Percentiles rank a stretch among this genome's conserved stretches.
These are phyloP conservation scores for Phylloporus scabripes DNA, from an alignment of 768 basidiomycete species.

Conservation along the genomic window DNA sequence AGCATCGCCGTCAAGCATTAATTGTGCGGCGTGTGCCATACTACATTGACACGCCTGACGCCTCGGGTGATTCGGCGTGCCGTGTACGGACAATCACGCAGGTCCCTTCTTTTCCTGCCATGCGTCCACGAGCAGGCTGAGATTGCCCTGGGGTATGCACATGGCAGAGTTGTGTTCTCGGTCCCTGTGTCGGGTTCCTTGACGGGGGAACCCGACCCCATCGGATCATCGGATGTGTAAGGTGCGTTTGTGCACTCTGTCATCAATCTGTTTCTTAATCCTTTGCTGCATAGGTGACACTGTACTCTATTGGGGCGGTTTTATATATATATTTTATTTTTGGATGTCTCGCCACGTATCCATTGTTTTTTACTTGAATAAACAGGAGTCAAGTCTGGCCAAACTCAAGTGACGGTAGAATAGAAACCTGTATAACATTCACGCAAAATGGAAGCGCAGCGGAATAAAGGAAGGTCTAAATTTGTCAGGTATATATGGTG, in stretches of 20 bases:
- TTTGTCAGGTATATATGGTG: not conserved
- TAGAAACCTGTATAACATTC: not conserved
- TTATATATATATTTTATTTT: not conserved
- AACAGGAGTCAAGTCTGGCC: not conserved
- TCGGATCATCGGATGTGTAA: not conserved
- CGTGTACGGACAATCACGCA: not conserved
- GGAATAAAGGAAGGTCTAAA: not conserved
- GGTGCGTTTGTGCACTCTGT: not conserved
- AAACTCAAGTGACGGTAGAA: no score
- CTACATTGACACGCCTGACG: no score
- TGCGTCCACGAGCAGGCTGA: not conserved
- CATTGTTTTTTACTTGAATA: not conserved
- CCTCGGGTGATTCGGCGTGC: not conserved
- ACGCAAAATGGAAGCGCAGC: not conserved
- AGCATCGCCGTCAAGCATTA: not conserved
- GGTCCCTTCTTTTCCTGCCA: not conserved
- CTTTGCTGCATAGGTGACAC: not conserved
- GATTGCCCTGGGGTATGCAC: not conserved
- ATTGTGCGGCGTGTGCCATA: no score
- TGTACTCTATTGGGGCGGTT: not conserved
- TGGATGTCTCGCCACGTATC: not conserved
- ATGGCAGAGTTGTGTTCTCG: not conserved
- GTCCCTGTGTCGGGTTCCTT: not conserved
- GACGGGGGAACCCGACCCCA: not conserved
- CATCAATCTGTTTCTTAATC: not conserved